Percentiles rank a stretch among this genome's conserved stretches.
Conservation (phyloP, 371 early-diverging fungal species). For the Lichtheimia corymbifera region DNA sequence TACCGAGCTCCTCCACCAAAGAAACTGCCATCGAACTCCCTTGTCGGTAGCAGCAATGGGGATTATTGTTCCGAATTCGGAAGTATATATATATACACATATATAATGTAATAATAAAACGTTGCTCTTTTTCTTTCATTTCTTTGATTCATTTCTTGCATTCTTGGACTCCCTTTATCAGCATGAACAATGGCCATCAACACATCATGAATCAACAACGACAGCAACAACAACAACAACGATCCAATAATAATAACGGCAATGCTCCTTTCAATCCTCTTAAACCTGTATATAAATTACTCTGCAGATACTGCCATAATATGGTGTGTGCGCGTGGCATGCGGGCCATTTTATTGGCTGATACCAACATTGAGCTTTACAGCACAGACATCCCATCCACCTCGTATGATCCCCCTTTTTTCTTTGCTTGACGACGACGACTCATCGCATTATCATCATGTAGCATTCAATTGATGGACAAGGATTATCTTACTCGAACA, state of each 20-base stretch:
- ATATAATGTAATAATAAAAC: conserved; percentile 1
- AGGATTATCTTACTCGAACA: conserved; percentile 90
- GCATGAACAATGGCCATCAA: conserved; percentile 1
- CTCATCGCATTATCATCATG: not conserved
- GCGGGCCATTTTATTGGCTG: conserved; percentile 91
- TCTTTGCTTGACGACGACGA: not conserved
- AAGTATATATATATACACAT: conserved; percentile 3
- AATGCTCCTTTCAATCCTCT: conserved; percentile 17
- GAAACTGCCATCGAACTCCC: conserved; percentile 11
- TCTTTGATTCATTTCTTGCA: no score
- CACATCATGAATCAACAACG: not conserved
- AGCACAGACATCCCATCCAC: conserved; percentile 89
- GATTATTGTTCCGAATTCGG: conserved; percentile 13
- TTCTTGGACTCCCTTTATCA: conserved; percentile 6
- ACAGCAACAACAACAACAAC: conserved; percentile 2
- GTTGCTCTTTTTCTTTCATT: not conserved
- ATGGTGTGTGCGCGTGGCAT: conserved; percentile 78
- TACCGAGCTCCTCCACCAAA: conserved; percentile 13
- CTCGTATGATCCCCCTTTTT: conserved; percentile 46
- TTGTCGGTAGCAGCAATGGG: not conserved
- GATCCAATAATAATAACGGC: not conserved
- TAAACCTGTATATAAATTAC: conserved; percentile 41
- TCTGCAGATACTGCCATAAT: conserved; percentile 39
- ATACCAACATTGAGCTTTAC: conserved; percentile 80
- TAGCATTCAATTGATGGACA: conserved; percentile 86